Percentiles rank a stretch among this genome's conserved stretches.
phyloP scores from a whole-genome alignment of 495 filamentous ascomycete genomes.

The Penicillium chermesinum region DNA sequence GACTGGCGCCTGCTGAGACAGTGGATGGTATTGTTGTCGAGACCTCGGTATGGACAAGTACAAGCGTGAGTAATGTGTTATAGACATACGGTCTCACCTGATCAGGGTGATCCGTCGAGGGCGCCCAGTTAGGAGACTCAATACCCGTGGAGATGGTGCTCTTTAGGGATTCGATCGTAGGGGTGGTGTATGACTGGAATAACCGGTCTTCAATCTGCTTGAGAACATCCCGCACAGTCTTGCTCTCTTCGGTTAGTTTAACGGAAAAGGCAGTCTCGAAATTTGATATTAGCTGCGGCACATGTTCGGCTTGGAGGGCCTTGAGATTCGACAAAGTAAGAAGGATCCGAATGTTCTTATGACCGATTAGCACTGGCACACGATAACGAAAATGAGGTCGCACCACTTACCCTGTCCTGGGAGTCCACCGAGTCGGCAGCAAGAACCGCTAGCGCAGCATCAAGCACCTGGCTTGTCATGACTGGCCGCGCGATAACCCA shows the following conservation, averaged over 20 bases:
- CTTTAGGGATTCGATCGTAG: conserved; percentile 57
- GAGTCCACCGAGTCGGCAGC: conserved; percentile 58
- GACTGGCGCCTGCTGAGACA: conserved; percentile 23
- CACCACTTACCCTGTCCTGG: conserved; percentile 58
- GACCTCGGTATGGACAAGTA: conserved; percentile 88
- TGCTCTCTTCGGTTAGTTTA: conserved; percentile 84
- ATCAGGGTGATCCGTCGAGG: conserved; percentile 56
- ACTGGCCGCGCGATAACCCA: conserved; percentile 32
- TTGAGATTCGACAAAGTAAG: conserved; percentile 88
- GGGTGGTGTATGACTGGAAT: conserved; percentile 84
- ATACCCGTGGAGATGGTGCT: conserved; percentile 67
- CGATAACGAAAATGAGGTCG: not conserved
- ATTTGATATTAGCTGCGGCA: conserved; percentile 75
- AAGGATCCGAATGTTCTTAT: conserved; percentile 82
- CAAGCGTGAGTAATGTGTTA: conserved; percentile 71
- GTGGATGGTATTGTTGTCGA: conserved; percentile 61
- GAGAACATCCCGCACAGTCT: conserved; percentile 83
- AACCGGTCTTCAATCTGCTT: conserved; percentile 81
- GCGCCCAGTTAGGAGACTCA: conserved; percentile 63
- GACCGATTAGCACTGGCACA: conserved; percentile 1
- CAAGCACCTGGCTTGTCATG: conserved; percentile 23
- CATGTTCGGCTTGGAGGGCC: conserved; percentile 65
- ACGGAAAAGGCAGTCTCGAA: conserved; percentile 89
- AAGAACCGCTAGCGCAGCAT: conserved; percentile 31
- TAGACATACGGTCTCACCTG: conserved; percentile 87